phyloP scores from a whole-genome alignment of 306 rosid genomes.

The Neltuma alba region DNA sequence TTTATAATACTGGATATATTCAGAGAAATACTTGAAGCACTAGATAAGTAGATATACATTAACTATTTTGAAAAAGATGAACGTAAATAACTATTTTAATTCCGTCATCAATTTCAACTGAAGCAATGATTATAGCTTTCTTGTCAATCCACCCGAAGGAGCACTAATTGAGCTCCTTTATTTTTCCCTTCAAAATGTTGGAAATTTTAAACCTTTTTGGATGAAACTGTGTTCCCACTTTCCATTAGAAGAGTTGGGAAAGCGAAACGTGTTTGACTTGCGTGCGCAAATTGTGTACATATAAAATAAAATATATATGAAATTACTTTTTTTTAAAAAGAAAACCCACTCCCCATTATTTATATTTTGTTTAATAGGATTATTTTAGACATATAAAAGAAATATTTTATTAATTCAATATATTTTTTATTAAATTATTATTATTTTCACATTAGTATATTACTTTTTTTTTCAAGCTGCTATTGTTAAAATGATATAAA shows the following conservation, averaged over 20 bases:
- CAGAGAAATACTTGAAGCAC: too few species aligned
- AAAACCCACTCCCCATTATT: not conserved
- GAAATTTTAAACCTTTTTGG: not conserved
- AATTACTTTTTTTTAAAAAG: not conserved
- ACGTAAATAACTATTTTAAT: not conserved
- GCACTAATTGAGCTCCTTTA: not conserved
- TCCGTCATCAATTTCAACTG: not conserved
- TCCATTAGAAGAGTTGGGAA: not conserved
- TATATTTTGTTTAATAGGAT: too few species aligned
- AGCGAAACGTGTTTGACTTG: slow-evolving; percentile 1
- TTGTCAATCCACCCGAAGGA: not conserved
- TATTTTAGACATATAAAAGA: too few species aligned
- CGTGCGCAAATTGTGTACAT: not conserved
- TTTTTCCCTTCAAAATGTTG: not conserved
- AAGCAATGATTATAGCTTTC: not conserved
- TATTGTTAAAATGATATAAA: too few species aligned
- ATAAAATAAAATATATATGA: not conserved
- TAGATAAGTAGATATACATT: too few species aligned
- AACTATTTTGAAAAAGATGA: not conserved
- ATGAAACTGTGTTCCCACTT: not conserved
- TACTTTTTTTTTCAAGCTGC: too few species aligned
- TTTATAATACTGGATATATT: too few species aligned
- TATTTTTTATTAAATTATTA: too few species aligned
- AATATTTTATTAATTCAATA: not conserved
- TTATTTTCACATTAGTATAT: too few species aligned